Evolutionary conservation across 306 rosid species (phyloP).

Genomic region (Vachellia collinsii): DNA sequence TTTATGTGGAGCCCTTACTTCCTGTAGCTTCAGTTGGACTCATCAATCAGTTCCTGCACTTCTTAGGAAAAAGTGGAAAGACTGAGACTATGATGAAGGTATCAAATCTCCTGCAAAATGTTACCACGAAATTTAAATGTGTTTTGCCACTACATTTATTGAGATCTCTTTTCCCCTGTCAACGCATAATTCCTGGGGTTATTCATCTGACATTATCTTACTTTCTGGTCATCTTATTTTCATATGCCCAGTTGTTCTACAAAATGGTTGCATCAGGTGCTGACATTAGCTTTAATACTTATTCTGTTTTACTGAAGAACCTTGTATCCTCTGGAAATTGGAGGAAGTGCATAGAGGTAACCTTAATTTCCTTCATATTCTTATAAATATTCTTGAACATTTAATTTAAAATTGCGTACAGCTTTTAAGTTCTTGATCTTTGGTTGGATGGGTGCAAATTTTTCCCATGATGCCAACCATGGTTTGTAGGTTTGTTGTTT

Average conservation of each 20-base stretch:
- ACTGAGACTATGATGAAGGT: conserved; percentile 90
- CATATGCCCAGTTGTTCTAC: conserved; percentile 70
- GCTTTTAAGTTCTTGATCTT: conserved; percentile 15
- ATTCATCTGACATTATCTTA: conserved; percentile 9
- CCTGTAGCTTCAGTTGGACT: conserved; percentile 70
- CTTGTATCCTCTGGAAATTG: conserved; percentile 84
- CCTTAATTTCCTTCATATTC: conserved; percentile 11
- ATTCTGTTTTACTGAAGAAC: conserved; percentile 82
- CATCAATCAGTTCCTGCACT: conserved; percentile 69
- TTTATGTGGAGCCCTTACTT: conserved; percentile 76
- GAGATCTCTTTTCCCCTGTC: conserved; percentile 15
- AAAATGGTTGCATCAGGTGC: conserved; percentile 74
- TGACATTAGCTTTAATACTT: conserved; percentile 65
- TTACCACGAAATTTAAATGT: conserved; percentile 25
- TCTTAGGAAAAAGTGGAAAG: conserved; percentile 89
- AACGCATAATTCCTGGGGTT: not conserved
- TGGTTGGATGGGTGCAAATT: conserved; percentile 1
- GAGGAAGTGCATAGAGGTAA: conserved; percentile 95
- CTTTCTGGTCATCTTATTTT: conserved; percentile 32
- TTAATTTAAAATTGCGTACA: conserved; percentile 10
- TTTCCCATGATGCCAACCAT: conserved; percentile 8
- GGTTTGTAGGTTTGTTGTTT: conserved; percentile 20
- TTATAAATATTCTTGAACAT: conserved; percentile 1
- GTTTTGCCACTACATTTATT: conserved; percentile 31
- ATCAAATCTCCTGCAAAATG: conserved; percentile 23